Base-by-base conservation (phyloP, 345 rosid genomes). In the Gossypium turneri region DNA sequence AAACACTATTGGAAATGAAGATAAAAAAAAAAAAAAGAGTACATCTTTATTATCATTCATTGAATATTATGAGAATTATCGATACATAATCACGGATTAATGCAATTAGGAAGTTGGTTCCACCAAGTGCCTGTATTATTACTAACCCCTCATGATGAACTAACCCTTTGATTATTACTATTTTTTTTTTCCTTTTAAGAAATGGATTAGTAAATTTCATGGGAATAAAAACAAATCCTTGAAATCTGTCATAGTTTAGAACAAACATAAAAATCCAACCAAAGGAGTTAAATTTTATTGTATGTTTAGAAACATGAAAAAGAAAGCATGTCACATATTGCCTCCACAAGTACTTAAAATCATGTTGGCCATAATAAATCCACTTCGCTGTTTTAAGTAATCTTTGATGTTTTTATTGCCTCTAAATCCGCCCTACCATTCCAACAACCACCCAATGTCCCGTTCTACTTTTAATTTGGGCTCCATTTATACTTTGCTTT, bases 401-500 rank as follows among this genome's bases (percentile, higher is more conserved):
- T 20, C 12, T 72, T 12, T 38, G 65, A 57, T 56, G 51, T 29
- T 58, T 22, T 22, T 47, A 4, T 43, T 43, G 57, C 68, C 9
- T 45, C 53, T 44, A 73, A 73, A 73, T 44, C 56, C 44, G 45
- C 27, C 58, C 43, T 59, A 73, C 47, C 44, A 9, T 27, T 73
- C 66, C 76, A 60, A 73, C 16, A 59, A 45, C 52, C 20, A 67
- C 1, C 1, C 3, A 4, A 24, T 22, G 41, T 22, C 67, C 17
- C 43, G 6, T 9, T 12, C 16, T 57, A 2, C 45, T 29, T 4
- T 29, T 29, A 29, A 29, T 29, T 29, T 0, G 38, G 38, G 34
- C 45, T 60, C 45, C 13, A 25, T 10, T 9, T 22, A 57, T 10
- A 20, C 2, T 48, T 59, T 20, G 1, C 4, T 29, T 29, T 29